Evolutionary conservation across 129 eudicot genomes (phyloP).

Genomic region (Helichrysum umbraculigerum): DNA sequence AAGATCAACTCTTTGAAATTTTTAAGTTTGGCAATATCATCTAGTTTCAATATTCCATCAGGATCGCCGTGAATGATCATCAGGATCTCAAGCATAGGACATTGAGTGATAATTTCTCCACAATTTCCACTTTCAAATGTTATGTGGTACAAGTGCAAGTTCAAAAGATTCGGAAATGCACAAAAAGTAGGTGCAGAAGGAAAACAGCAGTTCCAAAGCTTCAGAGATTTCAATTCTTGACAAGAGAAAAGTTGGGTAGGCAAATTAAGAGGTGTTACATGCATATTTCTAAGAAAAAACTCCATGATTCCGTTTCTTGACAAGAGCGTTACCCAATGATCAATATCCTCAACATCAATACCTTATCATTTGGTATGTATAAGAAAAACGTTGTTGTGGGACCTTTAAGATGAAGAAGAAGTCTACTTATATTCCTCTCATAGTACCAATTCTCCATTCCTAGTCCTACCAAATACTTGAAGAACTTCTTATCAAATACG

Average conservation of each 20-base stretch:
- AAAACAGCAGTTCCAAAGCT: background rate
- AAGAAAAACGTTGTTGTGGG: background rate
- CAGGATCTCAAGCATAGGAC: background rate
- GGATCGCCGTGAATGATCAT: background rate
- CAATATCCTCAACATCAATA: background rate
- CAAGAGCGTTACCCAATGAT: background rate
- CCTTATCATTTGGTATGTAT: background rate
- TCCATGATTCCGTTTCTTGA: background rate
- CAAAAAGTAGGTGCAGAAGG: background rate
- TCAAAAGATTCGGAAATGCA: background rate
- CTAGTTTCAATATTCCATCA: background rate
- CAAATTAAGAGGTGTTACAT: background rate
- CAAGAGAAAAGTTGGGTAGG: background rate
- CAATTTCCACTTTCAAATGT: background rate
- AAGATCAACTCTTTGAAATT: conserved; percentile 13
- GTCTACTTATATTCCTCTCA: background rate
- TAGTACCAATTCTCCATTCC: background rate
- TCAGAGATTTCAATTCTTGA: background rate
- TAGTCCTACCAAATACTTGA: background rate
- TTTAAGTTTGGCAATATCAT: background rate
- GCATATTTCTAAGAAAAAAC: background rate
- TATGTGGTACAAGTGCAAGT: background rate
- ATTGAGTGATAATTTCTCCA: background rate
- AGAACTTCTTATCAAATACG: background rate
- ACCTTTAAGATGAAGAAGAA: background rate